These are phyloP conservation scores for Theileria parva DNA, from an alignment of 169 alveolate species.

Conservation along the genomic window DNA sequence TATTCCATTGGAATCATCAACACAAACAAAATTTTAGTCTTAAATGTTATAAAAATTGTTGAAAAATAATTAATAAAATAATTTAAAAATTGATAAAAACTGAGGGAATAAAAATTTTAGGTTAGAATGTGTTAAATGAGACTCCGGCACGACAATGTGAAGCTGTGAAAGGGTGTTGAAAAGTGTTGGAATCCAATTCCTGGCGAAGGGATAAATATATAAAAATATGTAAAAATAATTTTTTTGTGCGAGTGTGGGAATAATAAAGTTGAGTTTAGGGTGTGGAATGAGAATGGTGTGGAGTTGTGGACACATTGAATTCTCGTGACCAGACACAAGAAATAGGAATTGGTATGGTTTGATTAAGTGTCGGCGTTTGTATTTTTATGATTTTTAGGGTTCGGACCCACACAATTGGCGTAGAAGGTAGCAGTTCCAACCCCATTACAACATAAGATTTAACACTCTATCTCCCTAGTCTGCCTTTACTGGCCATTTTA, in stretches of 20 bases:
- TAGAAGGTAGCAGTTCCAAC: constrained; percentile 13
- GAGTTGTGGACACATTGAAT: constrained; percentile 12
- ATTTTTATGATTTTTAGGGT: background rate
- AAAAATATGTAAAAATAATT: too few relatives aligned
- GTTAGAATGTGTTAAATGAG: background rate
- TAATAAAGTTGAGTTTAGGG: background rate
- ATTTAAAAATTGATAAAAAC: too few relatives aligned
- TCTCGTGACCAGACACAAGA: background rate
- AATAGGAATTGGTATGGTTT: background rate
- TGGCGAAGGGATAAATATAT: background rate
- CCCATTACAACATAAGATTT: constrained; percentile 21
- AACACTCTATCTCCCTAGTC: constrained; percentile 6
- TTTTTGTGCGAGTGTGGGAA: background rate
- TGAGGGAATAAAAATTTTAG: background rate
- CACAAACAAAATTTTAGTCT: too few relatives aligned
- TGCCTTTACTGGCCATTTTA: background rate
- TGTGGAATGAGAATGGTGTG: background rate
- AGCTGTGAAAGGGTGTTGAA: background rate
- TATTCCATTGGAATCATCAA: too few relatives aligned
- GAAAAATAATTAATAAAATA: background rate
- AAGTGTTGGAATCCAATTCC: background rate
- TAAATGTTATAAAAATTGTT: too few relatives aligned
- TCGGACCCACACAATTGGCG: constrained; percentile 5
- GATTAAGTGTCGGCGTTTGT: background rate
- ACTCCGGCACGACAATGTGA: background rate